These are phyloP conservation scores for Aspergillus sp. DNA, from an alignment of 2,329 filamentous ascomycete species.

Conservation along the genomic window DNA sequence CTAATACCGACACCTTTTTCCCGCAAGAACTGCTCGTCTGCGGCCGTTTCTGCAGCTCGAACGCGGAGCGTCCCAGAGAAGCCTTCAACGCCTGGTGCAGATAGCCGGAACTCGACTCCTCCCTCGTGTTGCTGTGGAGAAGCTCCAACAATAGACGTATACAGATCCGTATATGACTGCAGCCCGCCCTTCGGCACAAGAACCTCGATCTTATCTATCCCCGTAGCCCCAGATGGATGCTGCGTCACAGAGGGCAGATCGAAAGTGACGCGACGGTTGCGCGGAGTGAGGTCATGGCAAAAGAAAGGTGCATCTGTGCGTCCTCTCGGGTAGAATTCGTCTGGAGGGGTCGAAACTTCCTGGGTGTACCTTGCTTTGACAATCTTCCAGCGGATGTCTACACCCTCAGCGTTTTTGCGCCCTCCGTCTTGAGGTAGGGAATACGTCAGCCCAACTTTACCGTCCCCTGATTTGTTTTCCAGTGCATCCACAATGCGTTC, in stretches of 20 bases:
- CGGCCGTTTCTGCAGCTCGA: not conserved
- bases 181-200: constrained; percentile 5
- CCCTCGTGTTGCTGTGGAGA: not conserved
- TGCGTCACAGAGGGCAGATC: not conserved
- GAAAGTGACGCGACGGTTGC: constrained; percentile 8
- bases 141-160: constrained; percentile 11
- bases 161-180: not conserved
- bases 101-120: constrained; percentile 4
- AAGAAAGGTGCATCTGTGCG: constrained; percentile 15
- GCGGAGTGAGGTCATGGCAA: constrained; percentile 16
- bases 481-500: constrained; percentile 8
- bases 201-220: constrained; percentile 11
- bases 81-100: constrained; percentile 1
- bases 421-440: constrained; percentile 6
- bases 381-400: constrained; percentile 13
- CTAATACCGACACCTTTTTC: constrained; percentile 12
- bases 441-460: constrained; percentile 8
- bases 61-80: constrained; percentile 6
- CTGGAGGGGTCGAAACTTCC: not conserved
- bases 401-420: constrained; percentile 5
- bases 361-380: constrained; percentile 4
- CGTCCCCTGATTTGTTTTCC: not conserved
- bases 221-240: constrained; percentile 11
- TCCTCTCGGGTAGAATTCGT: constrained; percentile 10
- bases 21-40: constrained; percentile 10